Percentiles rank a stretch among this genome's conserved stretches.
phyloP scores from a whole-genome alignment of 805 yeast genomes.

The Hanseniaspora mollemarum region DNA sequence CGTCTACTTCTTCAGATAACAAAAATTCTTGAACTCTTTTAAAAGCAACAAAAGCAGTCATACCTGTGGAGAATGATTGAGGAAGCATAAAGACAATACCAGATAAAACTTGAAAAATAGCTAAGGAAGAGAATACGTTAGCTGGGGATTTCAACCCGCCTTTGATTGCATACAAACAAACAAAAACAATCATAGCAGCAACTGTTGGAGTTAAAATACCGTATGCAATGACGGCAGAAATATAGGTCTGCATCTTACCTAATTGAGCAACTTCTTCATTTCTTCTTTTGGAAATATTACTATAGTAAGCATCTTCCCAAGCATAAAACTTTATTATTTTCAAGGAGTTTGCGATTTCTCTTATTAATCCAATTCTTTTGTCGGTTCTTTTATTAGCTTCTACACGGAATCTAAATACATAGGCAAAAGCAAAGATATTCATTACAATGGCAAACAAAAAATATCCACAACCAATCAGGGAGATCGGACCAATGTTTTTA shows the following conservation, averaged over 20 bases:
- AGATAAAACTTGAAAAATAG: conserved; percentile 46
- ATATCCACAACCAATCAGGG: conserved; percentile 51
- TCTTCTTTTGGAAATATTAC: conserved; percentile 41
- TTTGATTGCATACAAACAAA: conserved; percentile 33
- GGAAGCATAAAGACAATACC: conserved; percentile 50
- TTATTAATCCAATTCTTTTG: conserved; percentile 43
- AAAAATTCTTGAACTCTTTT: conserved; percentile 38
- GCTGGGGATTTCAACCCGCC: conserved; percentile 39
- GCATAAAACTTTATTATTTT: conserved; percentile 67
- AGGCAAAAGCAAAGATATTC: conserved; percentile 36
- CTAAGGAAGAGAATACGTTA: conserved; percentile 50
- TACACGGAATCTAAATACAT: conserved; percentile 37
- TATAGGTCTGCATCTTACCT: conserved; percentile 44
- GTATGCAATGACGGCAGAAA: conserved; percentile 43
- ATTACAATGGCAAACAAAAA: conserved; percentile 33
- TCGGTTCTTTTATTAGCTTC: conserved; percentile 49
- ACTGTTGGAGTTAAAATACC: conserved; percentile 41
- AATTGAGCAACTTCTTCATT: conserved; percentile 45
- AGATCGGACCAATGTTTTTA: conserved; percentile 54
- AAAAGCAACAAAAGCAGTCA: conserved; percentile 44
- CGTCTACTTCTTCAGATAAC: conserved; percentile 29
- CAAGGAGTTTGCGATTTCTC: conserved; percentile 48
- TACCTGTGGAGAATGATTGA: conserved; percentile 42
- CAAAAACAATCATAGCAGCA: conserved; percentile 45
- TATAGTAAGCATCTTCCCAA: conserved; percentile 70